Base-by-base conservation (phyloP, 805 yeast species). In the Candida silvicultrix region DNA sequence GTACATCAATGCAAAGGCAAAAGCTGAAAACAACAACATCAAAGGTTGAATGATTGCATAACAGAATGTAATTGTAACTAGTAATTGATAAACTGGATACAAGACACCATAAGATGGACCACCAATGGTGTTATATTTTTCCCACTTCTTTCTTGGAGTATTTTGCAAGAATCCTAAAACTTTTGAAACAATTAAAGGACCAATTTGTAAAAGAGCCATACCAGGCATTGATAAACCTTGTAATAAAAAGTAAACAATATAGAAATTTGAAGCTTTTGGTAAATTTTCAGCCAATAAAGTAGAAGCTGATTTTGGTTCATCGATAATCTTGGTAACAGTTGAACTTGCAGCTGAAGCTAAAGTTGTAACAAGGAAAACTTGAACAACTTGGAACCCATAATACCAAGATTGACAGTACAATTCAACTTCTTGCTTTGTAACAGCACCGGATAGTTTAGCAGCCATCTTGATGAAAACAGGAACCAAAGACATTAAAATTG, bases 141-240 rank as follows among this genome's bases (percentile, higher is more conserved):
- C 78, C 97, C 97, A 92, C 70, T 84, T 86, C 67, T 88, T 83
- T 68, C 98, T 81, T 50, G 98, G 98, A 6, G 98, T 89, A 45
- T 77, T 74, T 63, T 89, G 96, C 49, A 94, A 74, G 20, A 89
- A 49, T 28, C 94, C 87, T 48, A 90, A 70, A 34, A 84, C 68
- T 60, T 85, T 81, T 44, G 85, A 81, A 52, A 90, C 70, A 45
- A 86, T 73, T 57, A 94, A 71, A 2, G 81, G 77, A 37, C 83
- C 89, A 45, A 88, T 64, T 67, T 89, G 97, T 48, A 87, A 74
- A 44, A 94, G 65, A 31, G 81, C 69, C 50, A 87, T 88, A n/a
- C 90, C 80, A 34, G 95, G 80, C 42, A 83, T 69, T 4, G 89
- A 69, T 53, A 92, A 71, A 46, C 97, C 97, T 67, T 83, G 87